A percentile compares a stretch with the other conserved stretches of the same genome.
Evolutionary conservation across 768 basidiomycete species (phyloP).

Genomic region (Russula olivacea): DNA sequence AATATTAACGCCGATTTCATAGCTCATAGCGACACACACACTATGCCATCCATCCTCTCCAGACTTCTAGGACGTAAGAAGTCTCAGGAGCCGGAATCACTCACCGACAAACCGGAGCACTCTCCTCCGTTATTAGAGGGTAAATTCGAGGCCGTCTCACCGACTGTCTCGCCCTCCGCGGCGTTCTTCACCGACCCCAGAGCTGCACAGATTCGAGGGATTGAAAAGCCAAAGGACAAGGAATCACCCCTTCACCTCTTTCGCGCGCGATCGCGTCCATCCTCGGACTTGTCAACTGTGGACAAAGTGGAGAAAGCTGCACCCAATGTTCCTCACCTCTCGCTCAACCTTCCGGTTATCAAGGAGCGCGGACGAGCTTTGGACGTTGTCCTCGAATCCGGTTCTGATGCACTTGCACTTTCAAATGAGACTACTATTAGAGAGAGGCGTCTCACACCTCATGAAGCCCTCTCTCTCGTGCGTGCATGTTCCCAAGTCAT

Average conservation of each 20-base stretch:
- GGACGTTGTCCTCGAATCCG: conserved; percentile 55
- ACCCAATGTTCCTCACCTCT: conserved; percentile 47
- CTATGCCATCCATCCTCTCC: conserved; percentile 63
- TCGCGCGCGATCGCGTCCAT: conserved; percentile 41
- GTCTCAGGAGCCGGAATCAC: conserved; percentile 45
- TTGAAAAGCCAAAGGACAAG: conserved; percentile 34
- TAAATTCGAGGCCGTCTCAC: conserved; percentile 66
- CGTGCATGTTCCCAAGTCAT: conserved; percentile 66
- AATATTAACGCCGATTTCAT: conserved; percentile 11
- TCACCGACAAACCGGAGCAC: conserved; percentile 35
- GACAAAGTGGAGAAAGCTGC: conserved; percentile 37
- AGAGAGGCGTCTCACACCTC: conserved; percentile 51
- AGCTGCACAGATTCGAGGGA: conserved; percentile 33
- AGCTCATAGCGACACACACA: conserved; percentile 11
- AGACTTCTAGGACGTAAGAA: conserved; percentile 75
- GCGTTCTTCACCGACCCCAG: conserved; percentile 29
- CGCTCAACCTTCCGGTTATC: conserved; percentile 52
- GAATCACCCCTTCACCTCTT: conserved; percentile 47
- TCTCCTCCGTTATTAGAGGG: conserved; percentile 57
- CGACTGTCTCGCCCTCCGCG: conserved; percentile 36
- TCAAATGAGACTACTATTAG: conserved; percentile 53
- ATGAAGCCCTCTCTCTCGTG: conserved; percentile 58
- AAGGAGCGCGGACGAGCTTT: conserved; percentile 47
- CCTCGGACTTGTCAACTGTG: conserved; percentile 31
- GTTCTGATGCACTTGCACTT: conserved; percentile 42